Percentiles rank a stretch among this genome's conserved stretches.
phyloP scores from a whole-genome alignment of 306 rosid genomes.

The Lathyrus oleraceus region DNA sequence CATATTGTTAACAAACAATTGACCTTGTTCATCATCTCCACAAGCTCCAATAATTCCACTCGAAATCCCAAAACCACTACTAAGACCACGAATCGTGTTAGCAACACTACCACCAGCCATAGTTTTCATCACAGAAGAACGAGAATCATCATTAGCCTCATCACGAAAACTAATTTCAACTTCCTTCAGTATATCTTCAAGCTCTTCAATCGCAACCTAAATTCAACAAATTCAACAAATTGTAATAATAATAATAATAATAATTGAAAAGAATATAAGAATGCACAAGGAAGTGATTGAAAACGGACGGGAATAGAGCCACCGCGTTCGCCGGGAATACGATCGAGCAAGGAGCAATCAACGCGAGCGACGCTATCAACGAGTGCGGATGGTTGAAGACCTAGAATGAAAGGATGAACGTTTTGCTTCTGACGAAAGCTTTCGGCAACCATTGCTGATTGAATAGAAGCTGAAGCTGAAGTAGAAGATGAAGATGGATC shows the following conservation, averaged over 20 bases:
- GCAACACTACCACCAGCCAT: slow-evolving; percentile 95
- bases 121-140: slow-evolving; percentile 52
- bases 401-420: slow-evolving; percentile 57
- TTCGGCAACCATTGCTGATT: slow-evolving; percentile 38
- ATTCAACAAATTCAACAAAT: background rate
- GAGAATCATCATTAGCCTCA: slow-evolving; percentile 12
- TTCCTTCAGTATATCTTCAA: slow-evolving; percentile 57
- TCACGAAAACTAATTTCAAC: slow-evolving; percentile 38
- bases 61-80: slow-evolving; percentile 70
- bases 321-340: slow-evolving; percentile 80
- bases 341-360: slow-evolving; percentile 60
- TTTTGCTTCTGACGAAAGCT: background rate
- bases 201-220: slow-evolving; percentile 74
- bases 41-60: slow-evolving; percentile 81
- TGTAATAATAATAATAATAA: background rate
- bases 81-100: slow-evolving; percentile 81
- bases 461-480: too few species aligned
- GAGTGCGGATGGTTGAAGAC: slow-evolving; percentile 84
- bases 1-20: slow-evolving; percentile 78
- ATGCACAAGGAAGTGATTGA: background rate
- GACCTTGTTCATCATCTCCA: slow-evolving; percentile 86
- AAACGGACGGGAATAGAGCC: slow-evolving; percentile 81
- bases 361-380: slow-evolving; percentile 75
- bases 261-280: background rate
- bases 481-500: background rate